Percentiles rank a stretch among this genome's conserved stretches.
phyloP scores from a whole-genome alignment of 768 basidiomycete genomes.

The Clitopilus passeckerianus region DNA sequence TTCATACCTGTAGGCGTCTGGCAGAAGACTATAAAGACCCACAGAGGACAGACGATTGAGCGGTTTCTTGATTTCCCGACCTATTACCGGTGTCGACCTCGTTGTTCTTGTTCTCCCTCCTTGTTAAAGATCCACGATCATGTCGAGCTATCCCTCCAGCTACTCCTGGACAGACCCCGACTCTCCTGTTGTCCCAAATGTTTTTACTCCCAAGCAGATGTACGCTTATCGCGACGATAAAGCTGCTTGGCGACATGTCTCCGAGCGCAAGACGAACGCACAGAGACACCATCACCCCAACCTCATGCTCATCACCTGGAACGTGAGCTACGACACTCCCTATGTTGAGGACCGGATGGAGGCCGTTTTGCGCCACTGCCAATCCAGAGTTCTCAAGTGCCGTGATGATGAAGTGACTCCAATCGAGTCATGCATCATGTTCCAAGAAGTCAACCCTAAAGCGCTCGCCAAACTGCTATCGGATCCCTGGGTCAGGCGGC shows the following conservation, averaged over 20 bases:
- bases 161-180: neutral
- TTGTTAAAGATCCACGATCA: neutral
- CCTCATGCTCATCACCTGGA: slow-evolving; percentile 67
- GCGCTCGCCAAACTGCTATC: slow-evolving; percentile 46
- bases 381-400: slow-evolving; percentile 45
- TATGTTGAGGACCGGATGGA: slow-evolving; percentile 37
- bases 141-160: neutral
- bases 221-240: slow-evolving; percentile 36
- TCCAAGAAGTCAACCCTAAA: slow-evolving; percentile 57
- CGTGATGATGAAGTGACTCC: slow-evolving; percentile 36
- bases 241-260: slow-evolving; percentile 41
- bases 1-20: neutral
- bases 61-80: neutral
- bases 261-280: slow-evolving; percentile 24
- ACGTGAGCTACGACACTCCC: slow-evolving; percentile 47
- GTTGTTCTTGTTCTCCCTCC: neutral
- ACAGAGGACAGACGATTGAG: neutral
- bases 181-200: neutral
- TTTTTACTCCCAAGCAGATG: slow-evolving; percentile 13
- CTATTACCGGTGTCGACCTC: neutral
- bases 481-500: slow-evolving; percentile 57
- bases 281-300: slow-evolving; percentile 20
- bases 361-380: slow-evolving; percentile 49
- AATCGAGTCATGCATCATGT: slow-evolving; percentile 55
- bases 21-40: neutral